A percentile compares a stretch with the other conserved stretches of the same genome.
phyloP scores from a whole-genome alignment of 805 yeast genomes.

The Metschnikowia similis region DNA sequence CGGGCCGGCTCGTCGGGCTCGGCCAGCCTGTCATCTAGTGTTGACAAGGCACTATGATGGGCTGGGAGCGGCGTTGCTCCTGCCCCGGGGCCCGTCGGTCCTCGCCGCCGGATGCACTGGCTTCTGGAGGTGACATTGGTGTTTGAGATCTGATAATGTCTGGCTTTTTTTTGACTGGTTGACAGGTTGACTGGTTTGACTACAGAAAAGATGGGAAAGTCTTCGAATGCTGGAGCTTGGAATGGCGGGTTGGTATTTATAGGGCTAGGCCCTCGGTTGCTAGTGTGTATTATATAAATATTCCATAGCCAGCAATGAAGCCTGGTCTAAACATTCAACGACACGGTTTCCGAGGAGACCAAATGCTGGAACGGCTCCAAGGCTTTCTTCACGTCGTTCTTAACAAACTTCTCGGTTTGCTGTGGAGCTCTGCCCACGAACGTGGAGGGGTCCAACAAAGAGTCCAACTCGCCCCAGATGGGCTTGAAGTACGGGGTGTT shows the following conservation, averaged over 20 bases:
- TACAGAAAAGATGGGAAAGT: too few species aligned
- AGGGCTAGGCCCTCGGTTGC: not conserved
- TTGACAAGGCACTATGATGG: too few species aligned
- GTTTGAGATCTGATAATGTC: not conserved
- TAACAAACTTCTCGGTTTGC: slow-evolving; percentile 91
- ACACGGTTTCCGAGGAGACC: slow-evolving; percentile 65
- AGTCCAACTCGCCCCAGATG: slow-evolving; percentile 77
- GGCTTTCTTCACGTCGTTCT: slow-evolving; percentile 79
- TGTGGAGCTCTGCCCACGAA: slow-evolving; percentile 98
- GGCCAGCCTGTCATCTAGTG: not conserved
- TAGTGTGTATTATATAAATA: not conserved
- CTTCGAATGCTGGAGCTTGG: not conserved
- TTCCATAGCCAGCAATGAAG: not conserved
- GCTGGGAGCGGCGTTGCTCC: too few species aligned
- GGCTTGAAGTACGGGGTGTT: slow-evolving; percentile 81
- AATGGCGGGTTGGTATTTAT: not conserved
- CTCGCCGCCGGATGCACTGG: too few species aligned
- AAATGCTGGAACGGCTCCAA: slow-evolving; percentile 58
- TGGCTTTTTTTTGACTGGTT: not conserved
- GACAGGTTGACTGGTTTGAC: too few species aligned
- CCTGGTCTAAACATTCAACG: slow-evolving; percentile 60
- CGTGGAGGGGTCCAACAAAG: slow-evolving; percentile 83
- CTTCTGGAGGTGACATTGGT: too few species aligned
- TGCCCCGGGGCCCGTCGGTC: too few species aligned
- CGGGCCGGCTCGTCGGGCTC: not conserved